phyloP scores from a whole-genome alignment of 73 alveolate species.

The Breviolum minutum region DNA sequence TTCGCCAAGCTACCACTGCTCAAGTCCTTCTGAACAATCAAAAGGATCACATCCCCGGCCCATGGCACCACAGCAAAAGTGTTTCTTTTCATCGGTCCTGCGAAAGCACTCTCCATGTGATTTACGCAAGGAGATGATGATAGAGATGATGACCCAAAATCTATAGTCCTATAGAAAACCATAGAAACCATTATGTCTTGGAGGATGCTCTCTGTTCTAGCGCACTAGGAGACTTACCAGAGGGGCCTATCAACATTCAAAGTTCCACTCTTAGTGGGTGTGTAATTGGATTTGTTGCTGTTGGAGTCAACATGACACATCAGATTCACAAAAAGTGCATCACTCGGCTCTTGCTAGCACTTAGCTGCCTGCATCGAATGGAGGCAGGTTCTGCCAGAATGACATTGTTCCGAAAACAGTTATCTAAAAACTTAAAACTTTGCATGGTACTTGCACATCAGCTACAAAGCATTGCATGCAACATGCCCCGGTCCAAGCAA shows the following conservation, averaged over 20 bases:
- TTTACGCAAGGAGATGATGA: background rate
- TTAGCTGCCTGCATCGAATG: too few species aligned
- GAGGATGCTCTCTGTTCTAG: too few species aligned
- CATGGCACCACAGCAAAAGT: constrained; percentile 41
- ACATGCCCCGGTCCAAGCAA: constrained; percentile 32
- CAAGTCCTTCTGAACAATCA: constrained; percentile 67
- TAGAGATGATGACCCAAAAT: background rate
- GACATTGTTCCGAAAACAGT: background rate
- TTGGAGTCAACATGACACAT: too few species aligned
- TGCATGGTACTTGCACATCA: background rate
- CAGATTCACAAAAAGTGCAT: too few species aligned
- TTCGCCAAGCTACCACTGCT: constrained; percentile 8
- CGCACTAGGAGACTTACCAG: too few species aligned
- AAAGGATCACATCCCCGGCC: constrained; percentile 89
- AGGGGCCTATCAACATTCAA: too few species aligned
- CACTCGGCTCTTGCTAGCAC: too few species aligned
- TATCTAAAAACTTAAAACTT: background rate
- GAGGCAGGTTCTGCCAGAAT: too few species aligned
- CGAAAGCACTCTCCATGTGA: background rate
- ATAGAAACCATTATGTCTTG: background rate
- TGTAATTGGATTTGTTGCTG: too few species aligned
- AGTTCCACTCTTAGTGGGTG: too few species aligned
- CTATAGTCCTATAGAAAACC: background rate
- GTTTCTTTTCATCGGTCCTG: constrained; percentile 85
- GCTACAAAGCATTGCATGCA: too few species aligned